Evolutionary conservation across 352 stramenopile genomes (phyloP), one percentile per base, ranked within the genome.

Genomic region (Pseudoperonospora humuli): DNA sequence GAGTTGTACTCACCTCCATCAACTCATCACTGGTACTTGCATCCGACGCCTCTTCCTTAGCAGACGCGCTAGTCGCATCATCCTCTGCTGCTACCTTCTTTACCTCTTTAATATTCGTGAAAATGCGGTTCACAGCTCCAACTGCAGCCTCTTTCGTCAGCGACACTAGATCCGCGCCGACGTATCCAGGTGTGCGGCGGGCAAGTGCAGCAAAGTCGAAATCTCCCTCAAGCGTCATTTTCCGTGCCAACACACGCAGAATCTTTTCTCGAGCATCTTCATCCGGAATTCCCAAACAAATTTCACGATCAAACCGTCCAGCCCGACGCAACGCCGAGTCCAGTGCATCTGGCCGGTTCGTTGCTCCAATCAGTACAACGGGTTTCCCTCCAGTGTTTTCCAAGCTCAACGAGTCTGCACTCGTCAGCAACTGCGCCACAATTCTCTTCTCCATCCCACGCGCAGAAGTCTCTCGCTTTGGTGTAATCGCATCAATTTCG

Each of bases 111-210:
- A 89, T 84, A 17, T 63, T 82, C 14, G 77, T 85, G 62, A 99
- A 99, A 49, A 99, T 98, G 13, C 97, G 87, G 65, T 98, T 98
- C 36, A 99, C 97, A 0, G 95, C 94, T 38, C 97, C 79, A 5
- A 98, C 93, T 0, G 96, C 97, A 7, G 97, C 97, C 68, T 99
- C 96, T 52, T 98, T 98, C 2, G 88, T 97, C 28, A 99, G 81
- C 39, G 93, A 97, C 13, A 95, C 84, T 14, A 99, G 66, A 68
- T 99, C 96, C 0, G 97, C 96, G 28, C 96, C 97, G 5, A 99
- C 96, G 70, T 96, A 99, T 19, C 96, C 96, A 7, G 96, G 95
- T 15, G 95, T 99, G 18, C 66, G 64, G 25, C 79, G 78, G 6
- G 95, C 96, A 36, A 99, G 80, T 8, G 78, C 43, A 14, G 84